phyloP scores from a whole-genome alignment of 2,329 filamentous ascomycete genomes.

The Botrytis galanthina region DNA sequence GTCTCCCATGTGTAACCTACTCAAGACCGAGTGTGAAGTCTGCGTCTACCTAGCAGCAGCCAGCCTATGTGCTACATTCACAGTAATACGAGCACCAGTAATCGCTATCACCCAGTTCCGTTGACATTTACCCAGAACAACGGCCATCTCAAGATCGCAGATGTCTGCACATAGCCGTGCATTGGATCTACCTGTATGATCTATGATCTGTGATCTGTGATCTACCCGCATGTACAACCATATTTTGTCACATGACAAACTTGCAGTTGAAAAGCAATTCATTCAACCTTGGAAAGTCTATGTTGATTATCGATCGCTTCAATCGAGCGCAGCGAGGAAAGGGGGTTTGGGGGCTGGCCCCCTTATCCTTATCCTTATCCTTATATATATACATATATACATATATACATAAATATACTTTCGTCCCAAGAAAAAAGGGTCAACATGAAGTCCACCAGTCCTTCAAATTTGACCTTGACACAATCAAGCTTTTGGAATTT shows the following conservation, averaged over 20 bases:
- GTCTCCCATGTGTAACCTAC: background rate
- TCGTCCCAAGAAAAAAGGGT: background rate
- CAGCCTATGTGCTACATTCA: background rate
- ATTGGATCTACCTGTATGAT: constrained; percentile 4
- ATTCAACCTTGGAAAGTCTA: background rate
- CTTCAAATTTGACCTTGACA: background rate
- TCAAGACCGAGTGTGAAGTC: background rate
- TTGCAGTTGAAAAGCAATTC: background rate
- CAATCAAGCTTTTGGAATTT: background rate
- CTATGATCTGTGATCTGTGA: background rate
- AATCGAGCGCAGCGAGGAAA: constrained; percentile 11
- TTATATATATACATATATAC: too few relatives aligned
- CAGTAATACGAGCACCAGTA: background rate
- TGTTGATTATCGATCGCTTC: background rate
- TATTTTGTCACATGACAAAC: background rate
- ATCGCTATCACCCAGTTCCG: background rate
- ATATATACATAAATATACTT: background rate
- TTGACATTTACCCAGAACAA: constrained; percentile 5
- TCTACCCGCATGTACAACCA: background rate
- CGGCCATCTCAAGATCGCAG: constrained; percentile 6
- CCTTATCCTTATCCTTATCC: too few relatives aligned
- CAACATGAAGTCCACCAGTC: background rate
- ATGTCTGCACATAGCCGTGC: constrained; percentile 12
- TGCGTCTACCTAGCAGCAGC: background rate
- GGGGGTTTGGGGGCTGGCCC: constrained; percentile 5